A percentile compares a stretch with the other conserved stretches of the same genome.
Conservation (phyloP, 768 basidiomycete genomes). For the Hortiboletus campestris region DNA sequence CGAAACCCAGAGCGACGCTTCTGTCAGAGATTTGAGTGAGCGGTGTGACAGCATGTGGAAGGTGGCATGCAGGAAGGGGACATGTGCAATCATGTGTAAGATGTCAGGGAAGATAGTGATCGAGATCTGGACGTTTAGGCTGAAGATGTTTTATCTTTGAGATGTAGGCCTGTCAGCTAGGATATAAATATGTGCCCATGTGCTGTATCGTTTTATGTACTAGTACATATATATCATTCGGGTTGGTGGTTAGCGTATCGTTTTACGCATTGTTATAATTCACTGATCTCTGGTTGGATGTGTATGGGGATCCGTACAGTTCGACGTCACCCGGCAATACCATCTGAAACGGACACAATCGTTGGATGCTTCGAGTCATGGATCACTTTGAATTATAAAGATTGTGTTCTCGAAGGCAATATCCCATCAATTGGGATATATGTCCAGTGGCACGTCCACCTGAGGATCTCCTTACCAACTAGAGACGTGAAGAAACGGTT, state of each 20-base stretch:
- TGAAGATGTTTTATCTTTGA: conserved; percentile 27
- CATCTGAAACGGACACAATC: background rate
- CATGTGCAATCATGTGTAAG: conserved; percentile 79
- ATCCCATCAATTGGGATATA: background rate
- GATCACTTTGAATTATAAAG: background rate
- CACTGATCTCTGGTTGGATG: background rate
- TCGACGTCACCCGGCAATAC: too few relatives aligned
- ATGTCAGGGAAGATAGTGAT: conserved; percentile 78
- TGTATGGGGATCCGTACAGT: background rate
- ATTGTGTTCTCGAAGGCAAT: background rate
- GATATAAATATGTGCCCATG: background rate
- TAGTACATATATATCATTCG: background rate
- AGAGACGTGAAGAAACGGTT: conserved; percentile 14
- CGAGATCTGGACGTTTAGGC: conserved; percentile 80
- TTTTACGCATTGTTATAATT: background rate
- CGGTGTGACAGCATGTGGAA: conserved; percentile 86
- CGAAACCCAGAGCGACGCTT: conserved; percentile 58
- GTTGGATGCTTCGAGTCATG: background rate
- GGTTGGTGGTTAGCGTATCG: background rate
- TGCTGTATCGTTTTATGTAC: conserved; percentile 13
- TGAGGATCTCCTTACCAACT: conserved; percentile 1
- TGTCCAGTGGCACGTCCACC: conserved; percentile 14
- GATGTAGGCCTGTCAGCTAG: conserved; percentile 2
- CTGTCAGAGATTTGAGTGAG: conserved; percentile 75
- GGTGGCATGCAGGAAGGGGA: conserved; percentile 69